Base-by-base conservation (phyloP, 176 grass and related monocot genomes). In the Tuctoria greenei region DNA sequence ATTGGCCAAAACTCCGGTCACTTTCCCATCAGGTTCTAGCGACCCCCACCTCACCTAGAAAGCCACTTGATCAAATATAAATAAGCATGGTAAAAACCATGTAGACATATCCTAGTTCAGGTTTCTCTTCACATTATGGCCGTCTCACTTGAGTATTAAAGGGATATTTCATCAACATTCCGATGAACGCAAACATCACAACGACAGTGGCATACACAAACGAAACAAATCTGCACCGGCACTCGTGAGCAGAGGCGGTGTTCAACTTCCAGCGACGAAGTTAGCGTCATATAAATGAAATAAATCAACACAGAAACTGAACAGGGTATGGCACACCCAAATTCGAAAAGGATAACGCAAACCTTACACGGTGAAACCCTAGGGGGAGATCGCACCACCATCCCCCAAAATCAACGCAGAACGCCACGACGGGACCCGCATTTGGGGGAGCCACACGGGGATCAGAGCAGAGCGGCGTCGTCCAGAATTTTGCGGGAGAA, bases 361-460 rank as follows among this genome's bases (percentile, higher is more conserved):
- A 21, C 39, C 39, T 82, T 45, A 72, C 66, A 66, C 16, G 13
- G 46, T 25, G 59, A 24, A 77, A 82, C 66, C 79, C 79, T 87
- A 66, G 66, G n/a, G 38, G 71, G 34, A 43, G 25, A 42, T 62
- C 12, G 51, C 17, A 5, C 8, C 36, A 14, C 67, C 41, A 35
- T 15, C 47, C 25, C 11, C 27, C n/a, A 20, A 28, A 55, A 28
- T 45, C 0, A 31, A 46, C 23, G 52, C 52, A 10, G 28, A 54
- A 10, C 10, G 44, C 2, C 36, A 43, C 2, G 2, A 13, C 7
- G 21, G 31, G 45, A 14, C 5, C 25, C 20, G 38, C 80, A 10
- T 58, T 37, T 5, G 38, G 2, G 18, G 31, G 31, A 3, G 1
- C 16, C 24, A 2, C 24, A n/a, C 64, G 38, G 50, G 11, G 24